Base-by-base conservation (phyloP, 345 rosid species). In the Brassica nigra region DNA sequence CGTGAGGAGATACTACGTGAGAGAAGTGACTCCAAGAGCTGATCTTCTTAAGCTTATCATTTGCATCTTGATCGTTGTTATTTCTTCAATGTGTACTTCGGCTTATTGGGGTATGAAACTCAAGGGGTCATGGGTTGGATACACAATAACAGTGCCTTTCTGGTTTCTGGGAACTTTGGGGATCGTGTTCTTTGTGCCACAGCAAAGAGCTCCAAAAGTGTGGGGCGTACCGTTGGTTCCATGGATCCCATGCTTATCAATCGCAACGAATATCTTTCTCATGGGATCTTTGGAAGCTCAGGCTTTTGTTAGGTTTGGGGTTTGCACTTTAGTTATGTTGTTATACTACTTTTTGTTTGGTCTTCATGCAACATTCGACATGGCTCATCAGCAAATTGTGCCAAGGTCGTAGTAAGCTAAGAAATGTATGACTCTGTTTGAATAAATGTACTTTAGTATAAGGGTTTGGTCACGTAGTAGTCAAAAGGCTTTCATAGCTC, bases 181-280 rank as follows among this genome's bases (percentile, higher is more conserved):
- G 61, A 75, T 91, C 0, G 44, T 76, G 0, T 3, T 91, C 12
- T 31, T 66, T 20, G 83, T 88, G 23, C 86, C 85, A 10, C 76
- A 84, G 49, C 90, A 90, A 42, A 86, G 84, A 81, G 64, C 67
- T 9, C 93, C 93, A 0, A 88, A 83, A 63, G 39, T 88, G 23
- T 91, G 91, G 92, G 93, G 93, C 0, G 91, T 87, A 37, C 94
- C 92, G 0, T 61, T 89, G 7, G 85, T 88, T n/a, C 97, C 92
- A 0, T 91, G 93, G 97, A 14, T 89, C 31, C 93, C 93, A 0
- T 88, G 89, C 15, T 79, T 81, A 73, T 83, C 90, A 1, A 83
- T 89, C 5, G 76, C 84, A 1, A 84, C 83, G 14, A 91, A 89
- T 54, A 62, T 85, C 23, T 91, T 88, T 54, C 77, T 91, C 52